Evolutionary conservation across 169 alveolate genomes (phyloP), one percentile per base, ranked within the genome.

Genomic region (Plasmodium reichenowi): DNA sequence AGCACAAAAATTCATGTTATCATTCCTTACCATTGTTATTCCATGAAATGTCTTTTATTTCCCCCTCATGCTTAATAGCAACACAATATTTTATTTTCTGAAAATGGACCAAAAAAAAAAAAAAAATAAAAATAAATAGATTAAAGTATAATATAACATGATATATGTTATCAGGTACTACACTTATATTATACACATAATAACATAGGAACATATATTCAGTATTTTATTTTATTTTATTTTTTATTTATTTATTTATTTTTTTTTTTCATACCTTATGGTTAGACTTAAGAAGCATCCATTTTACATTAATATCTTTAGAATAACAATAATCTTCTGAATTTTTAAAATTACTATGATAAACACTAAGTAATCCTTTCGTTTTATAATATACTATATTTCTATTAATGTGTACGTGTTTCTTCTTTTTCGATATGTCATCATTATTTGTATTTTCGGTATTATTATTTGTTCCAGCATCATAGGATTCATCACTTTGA

Each of bases 51-150:
- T 80, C 0, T 50, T 29, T 80, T 20, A 80, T 80, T 45, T 54
- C 43, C 2, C 90, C 90, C 43, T 80, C 90, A 43, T 80, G 90
- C 32, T 80, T 71, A 24, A 80, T 80, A 17, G 85, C 90, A 24
- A 68, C 90, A 62, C 90, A 80, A 29, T 67, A 80, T 62, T 80
- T 80, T 70, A 80, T 54, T 62, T 68, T 66, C 90, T 80, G 60
- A 59, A 60, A 71, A 24, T 24, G 43, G 67, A 8, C 1, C 43
- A 32, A 26, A n/a, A 29, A 66, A 43, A 66, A 66, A 67, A 80
- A 66, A 13, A 22, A 26, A 29, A n/a, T n/a, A n/a, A 74, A 29
- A 56, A 17, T 52, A 72, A 72, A 15, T 32, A 50, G 50, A 72
- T 7, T 17, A 32, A 4, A 32, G 0, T 32, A 32, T 4, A 32